Percentiles rank a stretch among this genome's conserved stretches.
phyloP scores from a whole-genome alignment of 2,329 filamentous ascomycete genomes.

The Esteya vermicola region DNA sequence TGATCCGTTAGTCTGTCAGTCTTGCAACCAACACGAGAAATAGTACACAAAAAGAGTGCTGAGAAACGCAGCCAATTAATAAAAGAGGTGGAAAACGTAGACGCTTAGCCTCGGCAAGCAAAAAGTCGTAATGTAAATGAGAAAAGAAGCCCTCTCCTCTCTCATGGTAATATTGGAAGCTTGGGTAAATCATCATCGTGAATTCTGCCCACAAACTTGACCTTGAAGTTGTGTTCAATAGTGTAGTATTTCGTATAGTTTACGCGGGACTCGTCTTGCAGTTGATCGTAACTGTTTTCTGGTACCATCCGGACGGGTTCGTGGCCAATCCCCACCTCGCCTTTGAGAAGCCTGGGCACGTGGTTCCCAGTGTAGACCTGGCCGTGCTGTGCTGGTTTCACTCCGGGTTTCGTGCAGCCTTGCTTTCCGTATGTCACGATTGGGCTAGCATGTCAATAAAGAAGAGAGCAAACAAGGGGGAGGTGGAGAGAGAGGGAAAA shows the following conservation, averaged over 20 bases:
- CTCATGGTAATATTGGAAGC: no score
- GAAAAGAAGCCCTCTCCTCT: no score
- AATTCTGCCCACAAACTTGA: constrained; percentile 42
- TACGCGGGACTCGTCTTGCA: constrained; percentile 36
- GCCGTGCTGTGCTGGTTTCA: constrained; percentile 38
- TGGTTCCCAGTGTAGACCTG: constrained; percentile 28
- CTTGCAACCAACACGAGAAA: no score
- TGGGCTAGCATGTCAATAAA: constrained; percentile 22
- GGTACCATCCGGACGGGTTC: constrained; percentile 29
- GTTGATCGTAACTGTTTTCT: constrained; percentile 25
- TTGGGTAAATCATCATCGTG: constrained; percentile 18
- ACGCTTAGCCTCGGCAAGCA: no score
- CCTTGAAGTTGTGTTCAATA: constrained; percentile 41
- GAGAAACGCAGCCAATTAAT: no score
- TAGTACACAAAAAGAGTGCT: no score
- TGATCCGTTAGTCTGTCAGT: no score
- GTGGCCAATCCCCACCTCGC: constrained; percentile 35
- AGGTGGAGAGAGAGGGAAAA: background rate
- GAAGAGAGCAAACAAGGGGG: background rate
- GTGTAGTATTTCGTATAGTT: constrained; percentile 44
- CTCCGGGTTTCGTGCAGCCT: constrained; percentile 37
- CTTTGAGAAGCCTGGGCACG: constrained; percentile 18
- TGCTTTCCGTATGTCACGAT: constrained; percentile 40
- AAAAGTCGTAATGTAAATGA: background rate
- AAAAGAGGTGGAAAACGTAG: no score